Conservation (phyloP, 148 eudicot species). For the Pouteria glomerata region DNA sequence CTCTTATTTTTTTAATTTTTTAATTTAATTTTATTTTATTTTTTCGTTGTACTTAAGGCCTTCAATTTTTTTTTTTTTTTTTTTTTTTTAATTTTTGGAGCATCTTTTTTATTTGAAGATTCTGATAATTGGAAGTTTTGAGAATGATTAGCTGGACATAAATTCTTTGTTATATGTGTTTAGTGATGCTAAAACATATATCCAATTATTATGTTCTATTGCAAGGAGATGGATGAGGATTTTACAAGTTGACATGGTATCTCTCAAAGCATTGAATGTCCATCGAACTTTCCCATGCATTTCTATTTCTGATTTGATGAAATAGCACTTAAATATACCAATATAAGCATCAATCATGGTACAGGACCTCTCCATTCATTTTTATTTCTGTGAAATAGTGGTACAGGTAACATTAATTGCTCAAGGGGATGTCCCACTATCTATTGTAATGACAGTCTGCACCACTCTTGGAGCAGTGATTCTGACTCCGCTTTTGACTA, state of each 20-base stretch:
- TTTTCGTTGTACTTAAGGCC: no score
- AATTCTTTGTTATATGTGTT: no score
- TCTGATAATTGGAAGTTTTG: no score
- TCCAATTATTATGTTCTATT: no score
- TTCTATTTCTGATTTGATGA: neutral
- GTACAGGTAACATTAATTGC: constrained; percentile 69
- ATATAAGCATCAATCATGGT: neutral
- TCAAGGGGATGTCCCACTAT: constrained; percentile 63
- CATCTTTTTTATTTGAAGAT: no score
- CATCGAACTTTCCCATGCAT: neutral
- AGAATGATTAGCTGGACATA: no score
- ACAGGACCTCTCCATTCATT: constrained; percentile 19
- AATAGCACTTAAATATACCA: neutral
- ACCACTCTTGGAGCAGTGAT: constrained; percentile 68
- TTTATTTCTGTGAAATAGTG: constrained; percentile 25
- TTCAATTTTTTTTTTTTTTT: no score
- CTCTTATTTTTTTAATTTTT: no score
- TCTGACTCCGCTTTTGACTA: constrained; percentile 55
- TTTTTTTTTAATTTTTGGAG: no score
- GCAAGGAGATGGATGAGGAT: neutral
- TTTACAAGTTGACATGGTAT: neutral
- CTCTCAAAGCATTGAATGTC: neutral
- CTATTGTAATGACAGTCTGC: constrained; percentile 65
- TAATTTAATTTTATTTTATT: no score
- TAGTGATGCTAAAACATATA: no score